Evolutionary conservation across 192 early-diverging fungal genomes (phyloP).

Genomic region (Geranomyces variabilis): DNA sequence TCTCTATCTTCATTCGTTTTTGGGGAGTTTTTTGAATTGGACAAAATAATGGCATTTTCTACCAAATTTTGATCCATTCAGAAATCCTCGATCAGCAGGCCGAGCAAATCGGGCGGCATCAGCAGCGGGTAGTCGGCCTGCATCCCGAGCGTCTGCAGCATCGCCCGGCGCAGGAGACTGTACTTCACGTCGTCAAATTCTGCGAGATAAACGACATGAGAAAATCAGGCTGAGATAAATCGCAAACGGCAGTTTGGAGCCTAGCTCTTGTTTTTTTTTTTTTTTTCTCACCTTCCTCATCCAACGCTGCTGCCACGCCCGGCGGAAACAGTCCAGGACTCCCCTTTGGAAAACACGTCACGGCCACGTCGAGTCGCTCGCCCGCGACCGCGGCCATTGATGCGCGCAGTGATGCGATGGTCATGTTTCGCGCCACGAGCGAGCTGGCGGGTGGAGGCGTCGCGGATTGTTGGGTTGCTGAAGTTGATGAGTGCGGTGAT

Average conservation of each 20-base stretch:
- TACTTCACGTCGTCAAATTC: conserved; percentile 39
- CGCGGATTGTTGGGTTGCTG: no score
- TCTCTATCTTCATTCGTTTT: no score
- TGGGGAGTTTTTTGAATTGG: no score
- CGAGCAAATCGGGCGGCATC: conserved; percentile 42
- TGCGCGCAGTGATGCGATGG: no score
- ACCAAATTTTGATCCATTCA: no score
- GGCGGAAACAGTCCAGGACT: neutral
- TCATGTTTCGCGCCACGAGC: no score
- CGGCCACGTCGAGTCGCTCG: neutral
- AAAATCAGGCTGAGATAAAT: neutral
- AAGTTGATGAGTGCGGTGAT: no score
- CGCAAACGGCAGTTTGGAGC: no score
- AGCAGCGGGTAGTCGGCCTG: conserved; percentile 49
- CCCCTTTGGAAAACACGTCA: conserved; percentile 1
- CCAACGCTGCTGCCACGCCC: neutral
- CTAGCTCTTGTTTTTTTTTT: no score
- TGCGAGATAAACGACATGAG: neutral
- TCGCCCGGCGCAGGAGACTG: conserved; percentile 33
- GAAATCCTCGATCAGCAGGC: conserved; percentile 41
- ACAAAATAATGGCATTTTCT: no score
- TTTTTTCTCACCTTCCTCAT: neutral
- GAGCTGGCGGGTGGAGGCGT: no score
- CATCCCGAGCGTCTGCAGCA: conserved; percentile 39
- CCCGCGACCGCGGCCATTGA: no score